Conservation (phyloP, 2,329 filamentous ascomycete species). For the Didymella lethalis region DNA sequence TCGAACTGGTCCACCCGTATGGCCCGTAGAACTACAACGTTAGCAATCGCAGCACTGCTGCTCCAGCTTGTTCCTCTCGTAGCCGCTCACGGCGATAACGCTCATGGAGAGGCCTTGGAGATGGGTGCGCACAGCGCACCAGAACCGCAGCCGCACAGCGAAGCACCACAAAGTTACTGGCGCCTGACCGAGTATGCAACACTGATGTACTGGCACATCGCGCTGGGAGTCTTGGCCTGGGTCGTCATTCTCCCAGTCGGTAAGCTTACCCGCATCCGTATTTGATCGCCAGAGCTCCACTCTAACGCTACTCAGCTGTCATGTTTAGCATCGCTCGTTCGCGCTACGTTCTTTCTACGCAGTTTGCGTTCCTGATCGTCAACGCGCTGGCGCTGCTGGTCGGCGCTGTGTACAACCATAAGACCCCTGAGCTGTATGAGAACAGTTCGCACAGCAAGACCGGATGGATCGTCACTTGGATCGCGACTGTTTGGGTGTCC, state of each 20-base stretch:
- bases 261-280: constrained; percentile 54
- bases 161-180: constrained; percentile 64
- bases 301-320: constrained; percentile 65
- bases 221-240: constrained; percentile 75
- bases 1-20: constrained; percentile 37
- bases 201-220: constrained; percentile 74
- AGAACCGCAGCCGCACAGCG: constrained; percentile 25
- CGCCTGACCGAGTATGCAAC: constrained; percentile 60
- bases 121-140: constrained; percentile 36
- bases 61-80: constrained; percentile 51
- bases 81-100: constrained; percentile 53
- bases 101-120: constrained; percentile 36
- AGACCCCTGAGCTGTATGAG: constrained; percentile 84
- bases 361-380: constrained; percentile 63
- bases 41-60: constrained; percentile 51
- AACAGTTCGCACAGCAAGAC: constrained; percentile 89
- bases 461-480: constrained; percentile 82
- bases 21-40: constrained; percentile 30
- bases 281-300: constrained; percentile 18
- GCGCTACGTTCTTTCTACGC: constrained; percentile 72
- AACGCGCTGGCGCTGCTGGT: constrained; percentile 54
- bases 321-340: constrained; percentile 87
- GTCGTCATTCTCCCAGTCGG: constrained; percentile 75
- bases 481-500: constrained; percentile 73
- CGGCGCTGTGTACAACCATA: constrained; percentile 70